Percentiles rank a stretch among this genome's conserved stretches.
These are phyloP conservation scores for Infundibulicybe gibba DNA, from an alignment of 768 basidiomycete genomes.

Conservation along the genomic window DNA sequence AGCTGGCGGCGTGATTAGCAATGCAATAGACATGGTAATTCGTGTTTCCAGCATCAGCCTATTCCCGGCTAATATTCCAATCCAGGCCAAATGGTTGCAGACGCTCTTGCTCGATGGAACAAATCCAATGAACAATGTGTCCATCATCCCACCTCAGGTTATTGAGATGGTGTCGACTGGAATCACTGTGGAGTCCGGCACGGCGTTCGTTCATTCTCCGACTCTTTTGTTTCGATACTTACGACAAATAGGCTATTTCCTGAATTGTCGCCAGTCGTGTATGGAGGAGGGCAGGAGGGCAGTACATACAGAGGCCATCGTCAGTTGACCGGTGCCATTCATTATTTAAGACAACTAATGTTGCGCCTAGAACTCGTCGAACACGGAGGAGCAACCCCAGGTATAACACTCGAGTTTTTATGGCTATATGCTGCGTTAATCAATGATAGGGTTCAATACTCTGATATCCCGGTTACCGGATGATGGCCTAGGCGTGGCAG, in stretches of 20 bases:
- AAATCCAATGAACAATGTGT: conserved; percentile 15
- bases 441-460: conserved; percentile 7
- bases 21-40: conserved; percentile 20
- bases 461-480: conserved; percentile 15
- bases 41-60: background rate
- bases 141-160: conserved; percentile 19
- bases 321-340: conserved; percentile 1
- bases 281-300: conserved; percentile 18
- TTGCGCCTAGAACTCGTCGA: conserved; percentile 9
- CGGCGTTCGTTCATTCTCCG: conserved; percentile 11
- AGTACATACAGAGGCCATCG: conserved; percentile 20
- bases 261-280: conserved; percentile 19
- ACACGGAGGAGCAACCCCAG: conserved; percentile 11
- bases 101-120: conserved; percentile 20
- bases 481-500: conserved; percentile 16
- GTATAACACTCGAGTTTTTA: background rate
- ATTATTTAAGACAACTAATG: no score
- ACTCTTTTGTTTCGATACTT: background rate
- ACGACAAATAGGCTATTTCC: conserved; percentile 12
- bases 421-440: no score
- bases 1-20: conserved; percentile 24
- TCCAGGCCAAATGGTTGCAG: conserved; percentile 25
- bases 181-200: conserved; percentile 11
- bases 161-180: conserved; percentile 17
- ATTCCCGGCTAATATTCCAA: background rate